Conservation (phyloP, 73 alveolate species). For the Stentor coeruleus region DNA sequence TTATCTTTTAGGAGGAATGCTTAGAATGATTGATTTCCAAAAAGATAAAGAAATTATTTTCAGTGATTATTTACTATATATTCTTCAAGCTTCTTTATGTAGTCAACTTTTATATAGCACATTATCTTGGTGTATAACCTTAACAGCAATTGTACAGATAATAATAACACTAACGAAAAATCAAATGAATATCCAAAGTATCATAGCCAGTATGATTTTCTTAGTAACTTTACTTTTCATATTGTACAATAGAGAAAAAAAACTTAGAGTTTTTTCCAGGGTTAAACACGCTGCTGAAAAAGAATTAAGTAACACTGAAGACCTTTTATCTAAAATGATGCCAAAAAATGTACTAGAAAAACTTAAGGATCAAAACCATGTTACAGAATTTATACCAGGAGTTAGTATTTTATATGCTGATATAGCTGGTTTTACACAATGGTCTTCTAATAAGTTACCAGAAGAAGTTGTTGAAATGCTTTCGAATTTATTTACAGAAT, state of each 20-base stretch:
- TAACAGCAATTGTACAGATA: not conserved
- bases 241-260: not conserved
- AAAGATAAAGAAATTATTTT: not conserved
- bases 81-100: not conserved
- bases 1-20: not conserved
- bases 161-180: not conserved
- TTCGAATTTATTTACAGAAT: conserved; percentile 77
- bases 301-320: not conserved
- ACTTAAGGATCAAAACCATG: conserved; percentile 42
- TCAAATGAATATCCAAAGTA: not conserved
- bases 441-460: conserved; percentile 68
- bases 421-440: conserved; percentile 75
- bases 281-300: not conserved
- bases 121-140: not conserved
- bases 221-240: not conserved
- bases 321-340: conserved; percentile 12
- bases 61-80: not conserved
- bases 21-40: not conserved
- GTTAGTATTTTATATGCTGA: conserved; percentile 93
- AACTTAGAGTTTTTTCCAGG: not conserved
- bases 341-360: conserved; percentile 35
- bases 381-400: conserved; percentile 74
- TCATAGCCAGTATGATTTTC: not conserved
- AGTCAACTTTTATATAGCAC: not conserved
- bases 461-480: conserved; percentile 87